A percentile compares a stretch with the other conserved stretches of the same genome.
Evolutionary conservation across 2,329 filamentous ascomycete species (phyloP).

Genomic region (Sarocladium kiliense): DNA sequence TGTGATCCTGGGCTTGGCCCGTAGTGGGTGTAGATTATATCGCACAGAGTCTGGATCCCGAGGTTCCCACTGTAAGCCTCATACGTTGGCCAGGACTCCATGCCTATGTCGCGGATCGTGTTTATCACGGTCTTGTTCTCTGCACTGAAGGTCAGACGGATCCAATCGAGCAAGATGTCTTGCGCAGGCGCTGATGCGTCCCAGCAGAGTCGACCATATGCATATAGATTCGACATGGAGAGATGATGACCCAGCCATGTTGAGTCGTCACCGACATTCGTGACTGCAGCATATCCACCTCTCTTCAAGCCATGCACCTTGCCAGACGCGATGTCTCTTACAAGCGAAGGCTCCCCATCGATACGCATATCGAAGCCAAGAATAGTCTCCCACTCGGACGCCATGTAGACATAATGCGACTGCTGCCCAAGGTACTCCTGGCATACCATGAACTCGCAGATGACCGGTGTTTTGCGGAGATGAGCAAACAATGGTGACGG

Average conservation of each 20-base stretch:
- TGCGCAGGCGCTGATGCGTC: slow-evolving; percentile 40
- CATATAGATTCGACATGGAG: slow-evolving; percentile 67
- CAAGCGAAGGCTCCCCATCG: slow-evolving; percentile 47
- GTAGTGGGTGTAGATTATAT: slow-evolving; percentile 62
- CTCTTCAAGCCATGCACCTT: slow-evolving; percentile 51
- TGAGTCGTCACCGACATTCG: slow-evolving; percentile 59
- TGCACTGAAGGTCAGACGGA: slow-evolving; percentile 58
- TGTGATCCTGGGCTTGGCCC: slow-evolving; percentile 62
- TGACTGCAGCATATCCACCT: slow-evolving; percentile 60
- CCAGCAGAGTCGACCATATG: slow-evolving; percentile 65
- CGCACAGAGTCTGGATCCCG: slow-evolving; percentile 62
- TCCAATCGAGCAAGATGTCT: slow-evolving; percentile 58
- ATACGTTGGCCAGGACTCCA: slow-evolving; percentile 66
- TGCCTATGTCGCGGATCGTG: slow-evolving; percentile 56
- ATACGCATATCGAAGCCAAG: slow-evolving; percentile 63
- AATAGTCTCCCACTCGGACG: slow-evolving; percentile 63
- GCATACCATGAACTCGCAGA: slow-evolving; percentile 62
- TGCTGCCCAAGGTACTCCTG: slow-evolving; percentile 72
- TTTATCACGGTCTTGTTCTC: slow-evolving; percentile 47
- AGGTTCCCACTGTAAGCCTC: slow-evolving; percentile 68
- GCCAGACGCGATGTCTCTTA: slow-evolving; percentile 59
- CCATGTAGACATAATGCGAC: slow-evolving; percentile 61
- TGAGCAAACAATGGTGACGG: slow-evolving; percentile 60
- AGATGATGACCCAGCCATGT: slow-evolving; percentile 68
- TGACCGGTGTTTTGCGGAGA: slow-evolving; percentile 36